phyloP scores from a whole-genome alignment of 2,329 filamentous ascomycete genomes.

The Claviceps lovelessii region DNA sequence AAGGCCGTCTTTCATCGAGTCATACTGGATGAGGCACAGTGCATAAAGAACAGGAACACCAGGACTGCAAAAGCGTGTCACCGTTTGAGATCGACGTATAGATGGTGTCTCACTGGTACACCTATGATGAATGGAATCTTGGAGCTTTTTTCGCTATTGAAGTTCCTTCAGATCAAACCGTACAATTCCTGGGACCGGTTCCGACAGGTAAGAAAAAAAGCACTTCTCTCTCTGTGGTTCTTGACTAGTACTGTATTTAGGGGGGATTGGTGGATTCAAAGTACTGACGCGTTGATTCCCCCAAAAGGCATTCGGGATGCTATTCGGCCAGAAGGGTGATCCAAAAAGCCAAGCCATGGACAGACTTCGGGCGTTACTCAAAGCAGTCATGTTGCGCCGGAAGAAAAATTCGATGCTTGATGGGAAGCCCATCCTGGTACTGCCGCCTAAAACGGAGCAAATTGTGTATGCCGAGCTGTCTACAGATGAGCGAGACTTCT shows the following conservation, averaged over 20 bases:
- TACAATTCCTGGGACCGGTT: constrained; percentile 55
- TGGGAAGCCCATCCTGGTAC: constrained; percentile 62
- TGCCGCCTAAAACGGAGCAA: constrained; percentile 64
- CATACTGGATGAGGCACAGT: constrained; percentile 78
- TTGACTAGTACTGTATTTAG: not conserved
- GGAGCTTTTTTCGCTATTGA: constrained; percentile 64
- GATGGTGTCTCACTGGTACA: constrained; percentile 72
- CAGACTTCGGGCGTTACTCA: constrained; percentile 60
- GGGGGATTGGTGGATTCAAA: not conserved
- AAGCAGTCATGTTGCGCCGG: constrained; percentile 67
- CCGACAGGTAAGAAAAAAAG: constrained; percentile 27
- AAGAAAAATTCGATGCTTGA: constrained; percentile 69
- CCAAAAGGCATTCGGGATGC: constrained; percentile 23
- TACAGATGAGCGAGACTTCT: constrained; percentile 60
- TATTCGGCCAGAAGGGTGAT: constrained; percentile 26
- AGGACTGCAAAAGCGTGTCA: constrained; percentile 57
- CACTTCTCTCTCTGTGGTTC: not conserved
- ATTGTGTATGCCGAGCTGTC: constrained; percentile 61
- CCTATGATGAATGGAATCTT: constrained; percentile 77
- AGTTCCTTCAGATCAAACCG: constrained; percentile 62
- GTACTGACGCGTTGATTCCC: constrained; percentile 4
- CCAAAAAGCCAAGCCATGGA: constrained; percentile 51
- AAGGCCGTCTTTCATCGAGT: constrained; percentile 58
- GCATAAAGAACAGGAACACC: constrained; percentile 63
- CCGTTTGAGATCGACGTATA: constrained; percentile 49